These are phyloP conservation scores for Psilocybe azurescens DNA, from an alignment of 768 basidiomycete genomes.

Conservation along the genomic window DNA sequence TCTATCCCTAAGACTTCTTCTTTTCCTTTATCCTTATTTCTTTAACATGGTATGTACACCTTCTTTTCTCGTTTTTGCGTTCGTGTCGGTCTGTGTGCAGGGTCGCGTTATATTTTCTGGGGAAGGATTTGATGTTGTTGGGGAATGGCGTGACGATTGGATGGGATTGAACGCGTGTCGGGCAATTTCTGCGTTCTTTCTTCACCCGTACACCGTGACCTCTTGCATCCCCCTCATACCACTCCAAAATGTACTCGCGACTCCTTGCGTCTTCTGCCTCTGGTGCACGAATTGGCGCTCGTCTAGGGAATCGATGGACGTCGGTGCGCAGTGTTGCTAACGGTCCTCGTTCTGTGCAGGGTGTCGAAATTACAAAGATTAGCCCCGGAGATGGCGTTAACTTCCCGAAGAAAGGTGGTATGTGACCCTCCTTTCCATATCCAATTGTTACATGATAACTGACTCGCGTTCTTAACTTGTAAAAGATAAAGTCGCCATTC, in stretches of 20 bases:
- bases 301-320: conserved; percentile 1
- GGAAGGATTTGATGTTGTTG: neutral
- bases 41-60: neutral
- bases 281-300: conserved; percentile 36
- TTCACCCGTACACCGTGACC: neutral
- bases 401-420: conserved; percentile 77
- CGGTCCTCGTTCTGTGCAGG: conserved; percentile 43
- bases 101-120: neutral
- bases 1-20: conserved; percentile 16
- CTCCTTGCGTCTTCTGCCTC: conserved; percentile 14
- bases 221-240: neutral
- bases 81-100: neutral
- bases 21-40: neutral
- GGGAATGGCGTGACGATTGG: neutral
- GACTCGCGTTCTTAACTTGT: conserved; percentile 21
- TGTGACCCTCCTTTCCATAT: conserved; percentile 30
- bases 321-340: conserved; percentile 7
- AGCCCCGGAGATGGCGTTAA: conserved; percentile 62
- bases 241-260: neutral
- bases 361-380: conserved; percentile 68
- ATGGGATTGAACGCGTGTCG: too few relatives aligned
- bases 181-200: too few relatives aligned
- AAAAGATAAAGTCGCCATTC: conserved; percentile 73
- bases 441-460: conserved; percentile 5
- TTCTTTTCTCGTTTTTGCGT: neutral